These are phyloP conservation scores for Medicago lupulina DNA, from an alignment of 306 rosid genomes.

Conservation along the genomic window DNA sequence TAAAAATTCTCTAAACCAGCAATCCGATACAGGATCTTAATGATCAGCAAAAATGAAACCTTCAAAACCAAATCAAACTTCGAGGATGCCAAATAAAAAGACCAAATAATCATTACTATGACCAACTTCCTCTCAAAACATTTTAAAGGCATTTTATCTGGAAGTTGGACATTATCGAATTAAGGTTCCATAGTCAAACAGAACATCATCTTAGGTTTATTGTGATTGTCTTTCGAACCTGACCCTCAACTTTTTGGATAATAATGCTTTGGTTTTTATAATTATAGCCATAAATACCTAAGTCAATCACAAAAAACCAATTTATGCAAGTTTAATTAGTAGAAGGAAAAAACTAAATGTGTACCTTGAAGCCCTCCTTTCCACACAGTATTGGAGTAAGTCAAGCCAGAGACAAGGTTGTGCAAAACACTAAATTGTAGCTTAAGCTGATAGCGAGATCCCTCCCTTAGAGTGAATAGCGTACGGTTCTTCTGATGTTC, in stretches of 20 bases:
- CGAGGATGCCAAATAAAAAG: neutral
- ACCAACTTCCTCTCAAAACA: conserved; percentile 6
- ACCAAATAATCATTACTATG: neutral
- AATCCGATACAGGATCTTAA: neutral
- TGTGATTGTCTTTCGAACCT: neutral
- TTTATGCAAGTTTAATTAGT: conserved; percentile 20
- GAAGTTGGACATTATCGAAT: conserved; percentile 10
- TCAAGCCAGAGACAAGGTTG: conserved; percentile 93
- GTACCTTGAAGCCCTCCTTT: conserved; percentile 87
- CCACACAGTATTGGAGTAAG: conserved; percentile 90
- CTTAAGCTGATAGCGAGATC: conserved; percentile 79
- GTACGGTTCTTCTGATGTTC: conserved; percentile 52
- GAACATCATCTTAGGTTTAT: neutral
- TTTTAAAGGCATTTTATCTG: neutral
- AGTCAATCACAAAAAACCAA: conserved; percentile 5
- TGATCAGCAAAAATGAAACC: conserved; percentile 2
- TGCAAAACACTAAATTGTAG: conserved; percentile 77
- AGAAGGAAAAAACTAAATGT: neutral
- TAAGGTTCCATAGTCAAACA: conserved; percentile 4
- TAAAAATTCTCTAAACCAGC: conserved; percentile 11
- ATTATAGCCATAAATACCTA: neutral
- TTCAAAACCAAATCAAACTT: neutral
- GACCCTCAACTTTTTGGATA: neutral
- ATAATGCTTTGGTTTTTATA: neutral
- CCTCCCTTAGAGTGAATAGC: conserved; percentile 78